Percentiles rank a stretch among this genome's conserved stretches.
phyloP scores from a whole-genome alignment of 441 rosid species.

The Populus hybrid region DNA sequence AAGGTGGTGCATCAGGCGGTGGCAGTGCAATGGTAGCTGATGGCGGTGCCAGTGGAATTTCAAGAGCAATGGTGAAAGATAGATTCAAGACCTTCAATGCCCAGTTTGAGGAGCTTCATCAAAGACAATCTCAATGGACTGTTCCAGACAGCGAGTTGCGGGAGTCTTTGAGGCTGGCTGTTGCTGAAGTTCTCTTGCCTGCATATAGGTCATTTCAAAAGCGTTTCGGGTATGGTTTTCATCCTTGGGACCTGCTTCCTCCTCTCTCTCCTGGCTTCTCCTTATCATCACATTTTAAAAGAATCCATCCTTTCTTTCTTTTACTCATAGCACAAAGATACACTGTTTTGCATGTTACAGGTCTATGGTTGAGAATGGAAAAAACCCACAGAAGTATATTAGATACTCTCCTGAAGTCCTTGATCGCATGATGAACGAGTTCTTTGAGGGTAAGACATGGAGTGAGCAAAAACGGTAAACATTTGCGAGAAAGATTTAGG shows the following conservation, averaged over 20 bases:
- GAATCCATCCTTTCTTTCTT: neutral
- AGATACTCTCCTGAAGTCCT: slow-evolving; percentile 71
- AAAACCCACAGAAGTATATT: slow-evolving; percentile 74
- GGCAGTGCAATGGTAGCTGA: slow-evolving; percentile 30
- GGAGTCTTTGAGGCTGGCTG: slow-evolving; percentile 84
- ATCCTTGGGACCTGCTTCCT: neutral
- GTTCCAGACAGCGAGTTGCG: slow-evolving; percentile 93
- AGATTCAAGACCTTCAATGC: slow-evolving; percentile 80
- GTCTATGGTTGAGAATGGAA: slow-evolving; percentile 77
- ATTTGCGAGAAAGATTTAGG: neutral
- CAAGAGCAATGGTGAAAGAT: slow-evolving; percentile 79
- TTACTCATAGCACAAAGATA: neutral
- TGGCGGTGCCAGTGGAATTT: slow-evolving; percentile 35
- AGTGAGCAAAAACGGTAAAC: slow-evolving; percentile 67
- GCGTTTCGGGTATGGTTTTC: slow-evolving; percentile 63
- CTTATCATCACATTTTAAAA: neutral
- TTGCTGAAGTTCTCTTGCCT: slow-evolving; percentile 90
- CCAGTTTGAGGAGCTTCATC: slow-evolving; percentile 86
- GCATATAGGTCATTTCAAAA: slow-evolving; percentile 85
- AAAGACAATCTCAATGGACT: slow-evolving; percentile 92
- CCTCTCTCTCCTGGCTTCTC: neutral
- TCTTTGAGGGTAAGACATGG: slow-evolving; percentile 88
- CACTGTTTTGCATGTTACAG: slow-evolving; percentile 29
- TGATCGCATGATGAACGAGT: slow-evolving; percentile 80
- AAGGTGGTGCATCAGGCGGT: slow-evolving; percentile 36